Evolutionary conservation across 139 green algal species (phyloP).

Genomic region (Asterochloris sp.): DNA sequence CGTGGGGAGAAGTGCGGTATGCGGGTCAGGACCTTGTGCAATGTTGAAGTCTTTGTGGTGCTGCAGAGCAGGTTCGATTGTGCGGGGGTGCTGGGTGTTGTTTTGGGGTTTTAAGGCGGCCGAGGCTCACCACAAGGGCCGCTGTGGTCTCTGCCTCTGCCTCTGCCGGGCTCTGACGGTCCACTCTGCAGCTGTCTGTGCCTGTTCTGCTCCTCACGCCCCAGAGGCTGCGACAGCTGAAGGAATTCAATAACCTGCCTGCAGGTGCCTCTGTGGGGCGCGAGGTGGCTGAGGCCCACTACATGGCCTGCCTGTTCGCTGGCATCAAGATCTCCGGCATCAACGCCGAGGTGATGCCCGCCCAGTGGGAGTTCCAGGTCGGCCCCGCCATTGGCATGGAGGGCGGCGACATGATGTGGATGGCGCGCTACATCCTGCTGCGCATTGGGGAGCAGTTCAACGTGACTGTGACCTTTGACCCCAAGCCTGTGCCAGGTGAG

Average conservation of each 20-base stretch:
- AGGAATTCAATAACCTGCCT: not conserved
- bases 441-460: slow-evolving; percentile 90
- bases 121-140: too few species aligned
- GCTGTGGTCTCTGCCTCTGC: too few species aligned
- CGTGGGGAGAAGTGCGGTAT: too few species aligned
- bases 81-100: too few species aligned
- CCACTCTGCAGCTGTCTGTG: too few species aligned
- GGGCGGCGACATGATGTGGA: slow-evolving; percentile 93
- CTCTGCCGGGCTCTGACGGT: too few species aligned
- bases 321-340: slow-evolving; percentile 90
- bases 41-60: too few species aligned
- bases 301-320: slow-evolving; percentile 90
- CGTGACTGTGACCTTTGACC: slow-evolving; percentile 90
- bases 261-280: slow-evolving; percentile 86
- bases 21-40: too few species aligned
- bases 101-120: too few species aligned
- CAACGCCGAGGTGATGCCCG: slow-evolving; percentile 98
- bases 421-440: slow-evolving; percentile 91
- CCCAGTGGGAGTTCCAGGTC: slow-evolving; percentile 99
- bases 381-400: slow-evolving; percentile 89
- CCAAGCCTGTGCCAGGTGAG: slow-evolving; percentile 92
- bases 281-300: slow-evolving; percentile 95
- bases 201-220: too few species aligned
- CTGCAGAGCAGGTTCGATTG: too few species aligned
- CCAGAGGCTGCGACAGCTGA: not conserved